Conservation (phyloP, 345 rosid species). For the Eucalyptus tenuipes region DNA sequence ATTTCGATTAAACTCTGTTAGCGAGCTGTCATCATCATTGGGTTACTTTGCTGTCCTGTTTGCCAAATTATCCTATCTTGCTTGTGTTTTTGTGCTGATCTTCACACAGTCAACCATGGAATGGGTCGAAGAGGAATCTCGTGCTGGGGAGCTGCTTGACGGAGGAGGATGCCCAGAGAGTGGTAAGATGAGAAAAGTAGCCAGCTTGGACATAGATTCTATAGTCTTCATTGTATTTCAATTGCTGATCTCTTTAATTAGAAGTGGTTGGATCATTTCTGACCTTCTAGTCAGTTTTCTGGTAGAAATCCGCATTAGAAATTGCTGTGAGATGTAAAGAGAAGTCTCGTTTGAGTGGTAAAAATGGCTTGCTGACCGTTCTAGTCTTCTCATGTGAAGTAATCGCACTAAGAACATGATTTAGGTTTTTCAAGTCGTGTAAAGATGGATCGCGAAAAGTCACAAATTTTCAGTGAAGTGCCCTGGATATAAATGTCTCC, state of each 20-base stretch:
- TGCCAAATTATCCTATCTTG: not conserved
- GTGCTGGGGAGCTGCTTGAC: not conserved
- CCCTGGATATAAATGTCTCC: not conserved
- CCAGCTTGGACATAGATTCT: not conserved
- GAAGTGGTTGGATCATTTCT: not conserved
- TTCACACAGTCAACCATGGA: not conserved
- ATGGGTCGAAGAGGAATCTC: not conserved
- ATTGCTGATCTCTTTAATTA: not conserved
- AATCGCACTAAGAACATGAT: not conserved
- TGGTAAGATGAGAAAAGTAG: not conserved
- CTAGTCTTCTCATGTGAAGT: not conserved
- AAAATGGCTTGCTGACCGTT: not conserved
- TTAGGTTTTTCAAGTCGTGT: not conserved
- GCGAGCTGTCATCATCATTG: not conserved
- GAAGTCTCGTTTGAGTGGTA: not conserved
- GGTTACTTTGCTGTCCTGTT: not conserved
- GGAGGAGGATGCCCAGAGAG: not conserved
- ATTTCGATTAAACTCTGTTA: not conserved
- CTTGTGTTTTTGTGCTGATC: not conserved
- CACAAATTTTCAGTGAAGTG: not conserved
- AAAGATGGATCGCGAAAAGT: not conserved
- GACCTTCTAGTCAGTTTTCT: not conserved
- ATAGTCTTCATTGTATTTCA: not conserved
- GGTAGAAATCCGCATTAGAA: not conserved
- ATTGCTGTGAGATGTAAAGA: not conserved